Conservation (phyloP, 1,139 yeast species). For the Zhuliangozyma parablackwelliae region DNA sequence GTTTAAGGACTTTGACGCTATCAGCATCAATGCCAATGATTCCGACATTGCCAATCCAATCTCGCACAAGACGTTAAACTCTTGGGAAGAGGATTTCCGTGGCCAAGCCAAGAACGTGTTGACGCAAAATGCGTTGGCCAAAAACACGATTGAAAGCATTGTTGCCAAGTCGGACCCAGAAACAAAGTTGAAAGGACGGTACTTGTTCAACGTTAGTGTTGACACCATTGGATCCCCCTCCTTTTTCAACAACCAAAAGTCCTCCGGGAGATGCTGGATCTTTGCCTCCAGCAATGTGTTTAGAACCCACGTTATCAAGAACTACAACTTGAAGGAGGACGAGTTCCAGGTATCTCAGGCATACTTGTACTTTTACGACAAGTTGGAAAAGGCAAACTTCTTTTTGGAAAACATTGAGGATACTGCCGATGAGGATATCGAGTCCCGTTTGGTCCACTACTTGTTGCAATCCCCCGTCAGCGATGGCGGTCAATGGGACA, state of each 20-base stretch:
- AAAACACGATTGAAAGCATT: slow-evolving; percentile 43
- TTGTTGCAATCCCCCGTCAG: slow-evolving; percentile 59
- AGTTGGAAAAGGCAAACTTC: slow-evolving; percentile 52
- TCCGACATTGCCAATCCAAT: slow-evolving; percentile 20
- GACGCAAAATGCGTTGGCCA: slow-evolving; percentile 57
- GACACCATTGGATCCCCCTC: slow-evolving; percentile 63
- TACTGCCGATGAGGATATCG: slow-evolving; percentile 60
- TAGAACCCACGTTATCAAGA: slow-evolving; percentile 57
- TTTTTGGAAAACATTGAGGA: slow-evolving; percentile 72
- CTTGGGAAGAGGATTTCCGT: slow-evolving; percentile 50
- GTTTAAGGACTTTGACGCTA: no score
- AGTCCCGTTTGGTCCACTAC: slow-evolving; percentile 62
- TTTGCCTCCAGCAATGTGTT: slow-evolving; percentile 76
- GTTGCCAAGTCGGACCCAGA: slow-evolving; percentile 25
- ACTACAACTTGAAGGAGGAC: slow-evolving; percentile 57
- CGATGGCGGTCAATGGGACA: slow-evolving; percentile 87
- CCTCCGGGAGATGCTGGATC: slow-evolving; percentile 83
- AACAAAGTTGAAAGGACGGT: slow-evolving; percentile 32
- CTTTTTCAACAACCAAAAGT: slow-evolving; percentile 60
- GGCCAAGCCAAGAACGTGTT: slow-evolving; percentile 53
- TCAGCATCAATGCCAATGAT: no score
- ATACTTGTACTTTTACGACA: slow-evolving; percentile 31
- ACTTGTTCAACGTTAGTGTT: slow-evolving; percentile 56
- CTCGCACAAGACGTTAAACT: slow-evolving; percentile 25
- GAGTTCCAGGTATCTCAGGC: slow-evolving; percentile 65